A percentile compares a stretch with the other conserved stretches of the same genome.
Evolutionary conservation across 2,329 filamentous ascomycete genomes (phyloP).

Genomic region (Fusarium circinatum): DNA sequence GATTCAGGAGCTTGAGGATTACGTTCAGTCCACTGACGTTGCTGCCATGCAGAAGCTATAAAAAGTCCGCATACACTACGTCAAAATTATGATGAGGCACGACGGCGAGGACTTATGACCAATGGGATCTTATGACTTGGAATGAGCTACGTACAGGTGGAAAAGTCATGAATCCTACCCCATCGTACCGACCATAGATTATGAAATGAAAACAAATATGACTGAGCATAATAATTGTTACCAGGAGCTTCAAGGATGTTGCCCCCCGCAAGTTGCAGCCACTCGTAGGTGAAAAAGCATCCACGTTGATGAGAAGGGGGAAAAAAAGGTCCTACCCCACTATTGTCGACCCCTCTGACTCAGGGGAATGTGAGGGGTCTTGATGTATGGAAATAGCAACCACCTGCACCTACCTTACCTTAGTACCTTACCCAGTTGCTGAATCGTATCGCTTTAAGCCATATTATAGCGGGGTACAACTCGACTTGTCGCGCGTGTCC

Average conservation of each 20-base stretch:
- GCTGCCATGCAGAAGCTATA: constrained; percentile 94
- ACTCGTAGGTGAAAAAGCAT: not conserved
- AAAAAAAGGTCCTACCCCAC: constrained; percentile 1
- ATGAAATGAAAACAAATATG: constrained; percentile 32
- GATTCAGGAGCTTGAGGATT: constrained; percentile 88
- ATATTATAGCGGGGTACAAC: constrained; percentile 43
- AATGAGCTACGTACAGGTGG: constrained; percentile 42
- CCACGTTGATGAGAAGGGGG: not conserved
- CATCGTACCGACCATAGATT: constrained; percentile 41
- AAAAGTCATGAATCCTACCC: constrained; percentile 39
- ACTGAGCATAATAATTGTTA: not conserved
- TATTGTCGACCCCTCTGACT: not conserved
- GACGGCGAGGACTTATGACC: constrained; percentile 47
- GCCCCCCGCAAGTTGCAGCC: not conserved
- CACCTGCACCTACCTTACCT: not conserved
- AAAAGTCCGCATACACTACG: constrained; percentile 46
- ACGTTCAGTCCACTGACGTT: constrained; percentile 94
- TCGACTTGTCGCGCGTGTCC: constrained; percentile 18
- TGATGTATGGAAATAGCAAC: not conserved
- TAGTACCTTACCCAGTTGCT: not conserved
- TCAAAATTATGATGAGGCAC: constrained; percentile 47
- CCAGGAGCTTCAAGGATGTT: not conserved
- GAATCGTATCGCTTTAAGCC: constrained; percentile 37
- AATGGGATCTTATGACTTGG: constrained; percentile 37
- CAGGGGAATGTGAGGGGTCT: constrained; percentile 30